Evolutionary conservation across 345 rosid genomes (phyloP).

Genomic region (Clausena lansium): DNA sequence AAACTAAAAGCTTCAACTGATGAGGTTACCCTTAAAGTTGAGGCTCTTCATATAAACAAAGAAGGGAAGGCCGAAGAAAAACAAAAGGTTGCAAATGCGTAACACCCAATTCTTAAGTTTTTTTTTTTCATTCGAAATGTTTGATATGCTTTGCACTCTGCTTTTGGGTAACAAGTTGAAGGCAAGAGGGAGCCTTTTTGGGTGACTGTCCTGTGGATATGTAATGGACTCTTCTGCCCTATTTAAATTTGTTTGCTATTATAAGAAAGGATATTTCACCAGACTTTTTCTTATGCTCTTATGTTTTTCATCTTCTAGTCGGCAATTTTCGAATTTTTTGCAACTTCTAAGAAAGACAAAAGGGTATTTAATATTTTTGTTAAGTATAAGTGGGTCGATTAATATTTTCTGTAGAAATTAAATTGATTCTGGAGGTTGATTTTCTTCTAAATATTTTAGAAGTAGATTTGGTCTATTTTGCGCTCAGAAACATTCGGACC

Average conservation of each 20-base stretch:
- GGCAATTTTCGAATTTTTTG: not conserved
- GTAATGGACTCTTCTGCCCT: not conserved
- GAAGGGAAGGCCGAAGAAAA: constrained; percentile 28
- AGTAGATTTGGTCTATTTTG: too few species aligned
- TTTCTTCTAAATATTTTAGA: too few species aligned
- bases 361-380: not conserved
- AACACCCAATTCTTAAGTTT: not conserved
- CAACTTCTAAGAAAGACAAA: too few species aligned
- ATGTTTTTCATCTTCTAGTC: not conserved
- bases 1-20: constrained; percentile 28
- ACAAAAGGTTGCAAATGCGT: constrained; percentile 19
- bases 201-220: not conserved
- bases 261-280: not conserved
- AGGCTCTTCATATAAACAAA: constrained; percentile 26
- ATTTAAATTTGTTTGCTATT: not conserved
- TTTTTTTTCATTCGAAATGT: not conserved
- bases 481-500: too few species aligned
- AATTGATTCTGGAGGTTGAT: too few species aligned
- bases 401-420: not conserved
- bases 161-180: not conserved
- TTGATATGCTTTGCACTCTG: not conserved
- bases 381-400: not conserved
- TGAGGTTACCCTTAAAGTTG: constrained; percentile 28
- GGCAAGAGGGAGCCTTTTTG: not conserved
- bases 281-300: not conserved